Evolutionary conservation across 768 basidiomycete genomes (phyloP), one percentile per base, ranked within the genome.

Genomic region (Leucosporidium scottii): DNA sequence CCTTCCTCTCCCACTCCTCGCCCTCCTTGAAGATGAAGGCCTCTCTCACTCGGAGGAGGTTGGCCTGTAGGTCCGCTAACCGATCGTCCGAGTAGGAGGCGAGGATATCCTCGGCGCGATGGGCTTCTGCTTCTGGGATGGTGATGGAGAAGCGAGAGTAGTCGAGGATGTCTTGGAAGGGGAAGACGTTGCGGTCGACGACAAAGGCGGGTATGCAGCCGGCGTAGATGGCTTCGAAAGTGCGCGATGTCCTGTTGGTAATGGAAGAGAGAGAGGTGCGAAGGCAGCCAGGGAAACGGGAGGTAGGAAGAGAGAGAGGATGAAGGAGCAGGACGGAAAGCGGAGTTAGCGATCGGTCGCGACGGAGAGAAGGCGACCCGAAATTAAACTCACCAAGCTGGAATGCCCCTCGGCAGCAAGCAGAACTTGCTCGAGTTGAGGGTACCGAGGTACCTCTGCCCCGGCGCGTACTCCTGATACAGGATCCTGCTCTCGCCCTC

Each of bases 181-280:
- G 80, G 74, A 76, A 78, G 66, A 79, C 75, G 9, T 79, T 74
- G 8, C 77, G 77, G 69, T 81, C 79, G 69, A 79, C 77, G 56
- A 79, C 76, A 54, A 80, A 74, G 49, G 80, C 79, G 23, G 80
- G 80, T 34, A 81, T 81, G 70, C 80, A 81, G 49, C 80, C 80
- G 27, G 80, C 78, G 68, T 77, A 80, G 55, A 81, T 78, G 23
- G 78, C 78, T 61, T 81, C 80, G 70, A 76, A 77, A 5, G 76
- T 74, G 17, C 79, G 77, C 18, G 79, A 77, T 2, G 80, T 77
- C 80, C 80, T 80, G 57, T 75, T 74, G 27, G 34, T 4, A 27
- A 6, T 18, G 1, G n/a, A 15, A 18, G 9, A 7, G 9, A 31
- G 0, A 0, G 30, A n/a, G n/a, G n/a, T n/a, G n/a, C n/a, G n/a